These are phyloP conservation scores for Vanderwaltozyma polyspora DNA, from an alignment of 805 yeast genomes.

Conservation along the genomic window DNA sequence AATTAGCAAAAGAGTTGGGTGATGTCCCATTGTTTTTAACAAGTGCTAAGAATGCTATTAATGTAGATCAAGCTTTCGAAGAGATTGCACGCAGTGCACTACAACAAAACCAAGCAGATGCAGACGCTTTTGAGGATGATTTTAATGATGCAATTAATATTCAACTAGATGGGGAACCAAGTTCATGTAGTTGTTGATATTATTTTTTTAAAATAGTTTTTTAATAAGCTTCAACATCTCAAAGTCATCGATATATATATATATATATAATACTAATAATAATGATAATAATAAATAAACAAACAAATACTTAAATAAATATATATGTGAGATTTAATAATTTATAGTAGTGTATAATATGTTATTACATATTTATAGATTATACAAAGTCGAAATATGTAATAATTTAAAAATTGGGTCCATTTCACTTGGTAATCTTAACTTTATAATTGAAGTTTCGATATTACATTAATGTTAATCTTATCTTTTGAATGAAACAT, in stretches of 20 bases:
- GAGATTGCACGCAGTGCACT: slow-evolving; percentile 91
- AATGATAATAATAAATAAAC: not conserved
- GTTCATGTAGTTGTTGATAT: slow-evolving; percentile 60
- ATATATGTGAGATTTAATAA: too few species aligned
- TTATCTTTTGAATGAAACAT: slow-evolving; percentile 22
- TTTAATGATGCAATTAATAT: slow-evolving; percentile 94
- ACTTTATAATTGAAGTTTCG: too few species aligned
- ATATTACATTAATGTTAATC: too few species aligned
- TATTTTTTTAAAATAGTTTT: not conserved
- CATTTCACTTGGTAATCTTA: too few species aligned
- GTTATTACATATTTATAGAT: too few species aligned
- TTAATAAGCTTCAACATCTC: too few species aligned
- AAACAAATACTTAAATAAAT: not conserved
- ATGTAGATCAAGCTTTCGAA: slow-evolving; percentile 91
- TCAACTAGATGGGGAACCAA: slow-evolving; percentile 71
- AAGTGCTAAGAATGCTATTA: slow-evolving; percentile 93
- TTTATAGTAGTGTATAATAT: too few species aligned
- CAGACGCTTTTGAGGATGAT: slow-evolving; percentile 83
- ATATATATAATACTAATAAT: not conserved
- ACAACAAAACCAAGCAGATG: slow-evolving; percentile 64
- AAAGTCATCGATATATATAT: not conserved
- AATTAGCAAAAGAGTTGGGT: slow-evolving; percentile 50
- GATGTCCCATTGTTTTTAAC: slow-evolving; percentile 91
- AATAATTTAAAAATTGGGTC: too few species aligned
- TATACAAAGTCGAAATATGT: not conserved